These are phyloP conservation scores for Epichloe brachyelytri DNA, from an alignment of 2,329 filamentous ascomycete species.

Conservation along the genomic window DNA sequence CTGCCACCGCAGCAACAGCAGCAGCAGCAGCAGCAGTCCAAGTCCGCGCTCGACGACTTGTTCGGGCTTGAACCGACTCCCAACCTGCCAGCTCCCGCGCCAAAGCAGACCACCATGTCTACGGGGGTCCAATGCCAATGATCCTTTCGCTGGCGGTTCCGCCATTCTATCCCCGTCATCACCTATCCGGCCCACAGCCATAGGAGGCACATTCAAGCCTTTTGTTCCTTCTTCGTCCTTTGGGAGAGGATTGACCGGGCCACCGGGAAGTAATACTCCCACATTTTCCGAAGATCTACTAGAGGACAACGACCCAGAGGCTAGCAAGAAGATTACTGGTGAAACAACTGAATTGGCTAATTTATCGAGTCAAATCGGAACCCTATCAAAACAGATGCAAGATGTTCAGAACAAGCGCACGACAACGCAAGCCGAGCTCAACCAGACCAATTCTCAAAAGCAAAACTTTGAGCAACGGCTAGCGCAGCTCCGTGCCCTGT, in stretches of 20 bases:
- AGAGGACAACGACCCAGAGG: conserved; percentile 79
- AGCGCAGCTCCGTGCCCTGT: conserved; percentile 72
- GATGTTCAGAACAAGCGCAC: conserved; percentile 75
- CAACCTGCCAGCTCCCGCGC: conserved; percentile 36
- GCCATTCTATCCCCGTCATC: conserved; percentile 38
- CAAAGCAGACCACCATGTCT: conserved; percentile 48
- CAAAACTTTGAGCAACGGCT: conserved; percentile 84
- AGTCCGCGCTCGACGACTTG: conserved; percentile 82
- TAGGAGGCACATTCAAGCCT: conserved; percentile 59
- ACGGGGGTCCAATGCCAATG: conserved; percentile 59
- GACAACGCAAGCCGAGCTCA: conserved; percentile 69
- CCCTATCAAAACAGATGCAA: conserved; percentile 85
- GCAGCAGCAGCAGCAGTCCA: conserved; percentile 36
- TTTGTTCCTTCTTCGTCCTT: conserved; percentile 90
- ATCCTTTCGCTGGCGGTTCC: conserved; percentile 47
- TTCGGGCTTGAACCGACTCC: conserved; percentile 67
- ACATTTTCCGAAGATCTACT: conserved; percentile 62
- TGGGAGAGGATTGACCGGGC: conserved; percentile 66
- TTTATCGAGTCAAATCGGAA: conserved; percentile 88
- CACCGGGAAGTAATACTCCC: conserved; percentile 54
- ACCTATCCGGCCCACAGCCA: conserved; percentile 34
- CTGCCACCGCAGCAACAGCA: conserved; percentile 22
- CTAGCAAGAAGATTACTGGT: conserved; percentile 74
- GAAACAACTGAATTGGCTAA: conserved; percentile 92
- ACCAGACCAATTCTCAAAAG: conserved; percentile 73